Evolutionary conservation across 352 stramenopile genomes (phyloP).

Genomic region (Pseudoperonospora humuli): DNA sequence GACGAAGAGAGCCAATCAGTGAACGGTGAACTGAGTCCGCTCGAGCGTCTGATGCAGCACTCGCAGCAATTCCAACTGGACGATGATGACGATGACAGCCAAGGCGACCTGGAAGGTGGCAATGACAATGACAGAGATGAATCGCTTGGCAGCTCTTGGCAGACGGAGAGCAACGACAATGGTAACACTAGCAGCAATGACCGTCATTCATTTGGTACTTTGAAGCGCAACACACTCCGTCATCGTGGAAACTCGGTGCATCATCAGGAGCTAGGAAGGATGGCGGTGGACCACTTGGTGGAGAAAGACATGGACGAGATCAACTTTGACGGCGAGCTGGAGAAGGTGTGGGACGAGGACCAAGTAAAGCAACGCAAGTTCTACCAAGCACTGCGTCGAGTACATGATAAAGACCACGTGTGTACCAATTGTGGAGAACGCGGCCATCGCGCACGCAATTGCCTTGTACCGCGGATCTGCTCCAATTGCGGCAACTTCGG

Average conservation of each 20-base stretch:
- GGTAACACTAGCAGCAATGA: neutral
- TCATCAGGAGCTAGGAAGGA: conserved; percentile 11
- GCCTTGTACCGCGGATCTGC: conserved; percentile 67
- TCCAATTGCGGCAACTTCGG: conserved; percentile 69
- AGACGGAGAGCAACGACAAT: conserved; percentile 1
- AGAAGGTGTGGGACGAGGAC: conserved; percentile 29
- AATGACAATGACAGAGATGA: conserved; percentile 4
- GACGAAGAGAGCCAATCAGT: neutral
- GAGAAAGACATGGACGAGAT: conserved; percentile 37
- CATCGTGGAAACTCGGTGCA: conserved; percentile 2
- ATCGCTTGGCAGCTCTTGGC: neutral
- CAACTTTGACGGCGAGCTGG: conserved; percentile 68
- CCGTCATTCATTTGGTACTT: neutral
- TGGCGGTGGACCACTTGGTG: conserved; percentile 9
- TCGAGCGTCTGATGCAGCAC: conserved; percentile 60
- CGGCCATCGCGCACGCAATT: conserved; percentile 60
- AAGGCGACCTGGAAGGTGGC: neutral
- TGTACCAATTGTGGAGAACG: conserved; percentile 73
- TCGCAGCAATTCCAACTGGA: conserved; percentile 50
- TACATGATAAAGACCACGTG: conserved; percentile 50
- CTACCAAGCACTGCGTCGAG: conserved; percentile 44
- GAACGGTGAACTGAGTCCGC: conserved; percentile 41
- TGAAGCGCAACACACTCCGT: conserved; percentile 12
- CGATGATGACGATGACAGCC: conserved; percentile 6
- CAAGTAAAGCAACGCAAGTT: conserved; percentile 53